These are phyloP conservation scores for Boletus subparvulus DNA, from an alignment of 768 basidiomycete genomes.

Conservation along the genomic window DNA sequence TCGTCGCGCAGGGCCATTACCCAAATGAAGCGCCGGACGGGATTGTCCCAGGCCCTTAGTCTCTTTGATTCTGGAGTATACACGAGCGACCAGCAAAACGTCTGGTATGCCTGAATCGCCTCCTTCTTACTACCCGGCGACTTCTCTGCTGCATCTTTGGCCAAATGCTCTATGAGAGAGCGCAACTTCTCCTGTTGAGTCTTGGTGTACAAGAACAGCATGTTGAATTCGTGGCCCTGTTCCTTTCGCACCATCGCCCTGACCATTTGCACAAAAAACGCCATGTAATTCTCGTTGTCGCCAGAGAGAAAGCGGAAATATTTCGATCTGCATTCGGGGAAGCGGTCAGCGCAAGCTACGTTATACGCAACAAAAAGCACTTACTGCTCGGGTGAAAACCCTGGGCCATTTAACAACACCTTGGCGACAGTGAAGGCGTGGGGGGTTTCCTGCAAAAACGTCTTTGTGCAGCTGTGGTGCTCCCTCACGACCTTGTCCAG, in stretches of 20 bases:
- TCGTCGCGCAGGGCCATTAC: background rate
- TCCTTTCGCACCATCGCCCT: background rate
- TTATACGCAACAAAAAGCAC: background rate
- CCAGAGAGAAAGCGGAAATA: background rate
- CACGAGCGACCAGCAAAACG: background rate
- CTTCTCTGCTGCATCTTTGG: background rate
- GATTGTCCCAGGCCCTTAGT: background rate
- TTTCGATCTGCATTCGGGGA: background rate
- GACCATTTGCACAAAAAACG: background rate
- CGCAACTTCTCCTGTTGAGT: background rate
- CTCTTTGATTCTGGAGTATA: background rate
- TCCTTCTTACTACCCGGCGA: background rate
- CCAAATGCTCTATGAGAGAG: background rate
- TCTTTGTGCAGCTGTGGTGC: background rate
- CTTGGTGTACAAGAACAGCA: background rate
- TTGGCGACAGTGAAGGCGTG: background rate
- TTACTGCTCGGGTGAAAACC: background rate
- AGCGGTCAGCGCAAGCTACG: background rate
- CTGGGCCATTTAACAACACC: background rate
- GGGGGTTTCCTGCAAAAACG: background rate
- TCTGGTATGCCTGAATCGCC: background rate
- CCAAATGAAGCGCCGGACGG: background rate
- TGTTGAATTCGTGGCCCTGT: background rate
- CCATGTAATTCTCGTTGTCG: background rate
- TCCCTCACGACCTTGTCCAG: background rate